Conservation (phyloP, 2,329 filamentous ascomycete species). For the Scytalidium lignicola region DNA sequence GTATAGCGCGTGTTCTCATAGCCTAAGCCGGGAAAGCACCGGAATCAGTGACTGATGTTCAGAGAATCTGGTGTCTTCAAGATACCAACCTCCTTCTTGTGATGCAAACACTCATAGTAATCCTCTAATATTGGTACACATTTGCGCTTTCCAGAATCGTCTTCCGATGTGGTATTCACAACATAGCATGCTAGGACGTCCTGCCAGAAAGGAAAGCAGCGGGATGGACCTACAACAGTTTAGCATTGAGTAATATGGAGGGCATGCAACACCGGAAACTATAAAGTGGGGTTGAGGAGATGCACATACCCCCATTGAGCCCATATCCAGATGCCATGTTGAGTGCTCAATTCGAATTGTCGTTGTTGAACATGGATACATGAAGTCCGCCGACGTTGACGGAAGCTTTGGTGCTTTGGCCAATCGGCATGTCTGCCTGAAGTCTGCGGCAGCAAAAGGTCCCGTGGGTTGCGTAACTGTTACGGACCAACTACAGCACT, state of each 20-base stretch:
- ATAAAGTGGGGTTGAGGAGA: conserved; percentile 1
- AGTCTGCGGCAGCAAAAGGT: not conserved
- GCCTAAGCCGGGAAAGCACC: conserved; percentile 40
- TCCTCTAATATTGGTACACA: conserved; percentile 84
- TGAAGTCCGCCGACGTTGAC: conserved; percentile 16
- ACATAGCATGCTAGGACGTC: conserved; percentile 98
- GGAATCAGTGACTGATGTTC: conserved; percentile 4
- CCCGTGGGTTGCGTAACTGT: not conserved
- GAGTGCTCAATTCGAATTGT: conserved; percentile 17
- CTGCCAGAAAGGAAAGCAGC: conserved; percentile 99
- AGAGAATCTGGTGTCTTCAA: not conserved
- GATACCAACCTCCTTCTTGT: conserved; percentile 87
- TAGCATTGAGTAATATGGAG: not conserved
- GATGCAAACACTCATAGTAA: conserved; percentile 98
- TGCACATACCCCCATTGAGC: conserved; percentile 66
- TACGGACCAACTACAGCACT: not conserved
- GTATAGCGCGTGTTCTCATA: conserved; percentile 71
- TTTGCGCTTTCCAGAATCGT: conserved; percentile 78
- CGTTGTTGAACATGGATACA: conserved; percentile 9
- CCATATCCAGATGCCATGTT: conserved; percentile 79
- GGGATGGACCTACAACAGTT: conserved; percentile 48
- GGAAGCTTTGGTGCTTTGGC: not conserved
- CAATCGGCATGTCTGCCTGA: not conserved
- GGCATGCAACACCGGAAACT: not conserved
- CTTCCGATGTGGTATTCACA: conserved; percentile 78